A percentile compares a stretch with the other conserved stretches of the same genome.
Evolutionary conservation across 495 filamentous ascomycete species (phyloP).

Genomic region (Xylaria sp.): DNA sequence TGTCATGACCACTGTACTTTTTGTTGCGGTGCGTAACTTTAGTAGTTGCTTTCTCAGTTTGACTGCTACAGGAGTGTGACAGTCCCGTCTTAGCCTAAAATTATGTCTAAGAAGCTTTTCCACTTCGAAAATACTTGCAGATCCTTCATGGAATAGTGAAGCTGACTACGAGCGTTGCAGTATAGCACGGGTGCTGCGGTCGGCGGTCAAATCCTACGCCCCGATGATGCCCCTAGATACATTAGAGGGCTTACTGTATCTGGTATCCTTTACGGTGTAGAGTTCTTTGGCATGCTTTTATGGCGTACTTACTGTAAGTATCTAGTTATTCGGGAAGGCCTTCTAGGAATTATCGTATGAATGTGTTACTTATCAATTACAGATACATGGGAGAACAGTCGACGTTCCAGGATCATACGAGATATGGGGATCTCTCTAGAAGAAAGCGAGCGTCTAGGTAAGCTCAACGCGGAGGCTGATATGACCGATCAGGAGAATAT

Average conservation of each 20-base stretch:
- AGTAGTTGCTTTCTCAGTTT: too few species aligned
- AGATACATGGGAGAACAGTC: slow-evolving; percentile 31
- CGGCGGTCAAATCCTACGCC: slow-evolving; percentile 61
- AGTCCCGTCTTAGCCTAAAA: too few species aligned
- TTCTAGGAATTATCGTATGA: too few species aligned
- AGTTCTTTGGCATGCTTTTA: slow-evolving; percentile 10
- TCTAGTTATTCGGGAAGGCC: too few species aligned
- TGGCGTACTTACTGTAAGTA: slow-evolving; percentile 32
- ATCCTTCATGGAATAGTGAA: too few species aligned
- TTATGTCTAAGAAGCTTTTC: too few species aligned
- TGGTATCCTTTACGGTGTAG: not conserved
- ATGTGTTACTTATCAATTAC: too few species aligned
- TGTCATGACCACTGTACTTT: slow-evolving; percentile 41
- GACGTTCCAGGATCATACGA: slow-evolving; percentile 28
- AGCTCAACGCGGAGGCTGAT: slow-evolving; percentile 32
- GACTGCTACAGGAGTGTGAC: too few species aligned
- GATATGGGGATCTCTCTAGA: slow-evolving; percentile 36
- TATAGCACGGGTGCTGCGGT: slow-evolving; percentile 62
- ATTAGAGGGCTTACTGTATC: not conserved
- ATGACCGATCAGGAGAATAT: slow-evolving; percentile 37
- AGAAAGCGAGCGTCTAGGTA: slow-evolving; percentile 25
- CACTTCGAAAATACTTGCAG: too few species aligned
- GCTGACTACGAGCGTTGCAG: too few species aligned
- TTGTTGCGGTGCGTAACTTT: too few species aligned
- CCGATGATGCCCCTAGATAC: slow-evolving; percentile 50